Evolutionary conservation across 306 rosid genomes (phyloP), one percentile per base, ranked within the genome.

Genomic region (Sechiopsis laciniata): DNA sequence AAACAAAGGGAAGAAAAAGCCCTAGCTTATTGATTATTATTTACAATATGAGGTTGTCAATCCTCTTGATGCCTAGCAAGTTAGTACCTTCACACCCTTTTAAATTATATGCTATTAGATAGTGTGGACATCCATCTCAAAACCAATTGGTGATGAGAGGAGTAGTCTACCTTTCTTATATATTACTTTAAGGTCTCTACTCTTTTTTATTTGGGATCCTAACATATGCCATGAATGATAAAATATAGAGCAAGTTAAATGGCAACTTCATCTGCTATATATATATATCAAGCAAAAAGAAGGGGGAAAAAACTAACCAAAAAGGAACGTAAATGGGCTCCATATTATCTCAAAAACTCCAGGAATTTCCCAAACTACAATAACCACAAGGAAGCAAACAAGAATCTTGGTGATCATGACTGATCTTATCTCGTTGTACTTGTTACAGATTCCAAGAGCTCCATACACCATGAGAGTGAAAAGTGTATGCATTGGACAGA

Each of bases 401-500:
- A 85, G 58, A 87, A 95, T 86, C 88, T 95, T 95, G 76, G 77
- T 75, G 73, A 89, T 88, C 54, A 95, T 91, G 71, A 91, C 97
- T 0, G 96, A 86, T 78, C 89, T 84, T 72, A 55, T 82, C 84
- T 91, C 99, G 61, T 95, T 95, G 78, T 95, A 85, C 87, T 91
- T 91, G 83, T 78, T 85, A 61, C 82, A 91, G 76, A 95, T 91
- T 59, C 97, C 96, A 82, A 95, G 88, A 54, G 96, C 97, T 81
- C 97, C 99, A 81, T 95, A 95, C 72, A 95, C 99, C 99, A 95
- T 95, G 85, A 95, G 42, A 82, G 99, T 95, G 78, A 89, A 89
- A 73, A 95, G 92, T 1, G 96, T 95, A 86, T 91, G 99, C 99
- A 95, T 95, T 72, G 99, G 99, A 78, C 97, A 95, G 74, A 95